Conservation (phyloP, 441 rosid genomes). For the Brassica hybrid region DNA sequence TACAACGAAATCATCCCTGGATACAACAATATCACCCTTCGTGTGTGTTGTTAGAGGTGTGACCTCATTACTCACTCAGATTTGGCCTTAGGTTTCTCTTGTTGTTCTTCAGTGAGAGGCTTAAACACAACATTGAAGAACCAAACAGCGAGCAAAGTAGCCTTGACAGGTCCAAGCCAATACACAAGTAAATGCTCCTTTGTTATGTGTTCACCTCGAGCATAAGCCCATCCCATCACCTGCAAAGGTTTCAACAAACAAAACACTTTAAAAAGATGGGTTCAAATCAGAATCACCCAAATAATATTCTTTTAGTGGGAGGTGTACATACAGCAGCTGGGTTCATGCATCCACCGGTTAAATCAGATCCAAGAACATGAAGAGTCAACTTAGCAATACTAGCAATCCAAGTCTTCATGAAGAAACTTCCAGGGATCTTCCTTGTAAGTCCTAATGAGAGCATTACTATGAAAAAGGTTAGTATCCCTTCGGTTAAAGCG, state of each 20-base stretch:
- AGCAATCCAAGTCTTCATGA: conserved; percentile 85
- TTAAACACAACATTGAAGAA: conserved; percentile 61
- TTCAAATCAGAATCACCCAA: not conserved
- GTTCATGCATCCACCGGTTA: conserved; percentile 95
- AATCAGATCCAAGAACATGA: conserved; percentile 88
- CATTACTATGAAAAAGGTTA: conserved; percentile 65
- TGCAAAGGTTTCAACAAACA: conserved; percentile 35
- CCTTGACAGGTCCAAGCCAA: conserved; percentile 92
- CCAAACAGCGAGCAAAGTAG: conserved; percentile 83
- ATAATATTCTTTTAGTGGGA: conserved; percentile 2
- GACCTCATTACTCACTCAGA: conserved; percentile 50
- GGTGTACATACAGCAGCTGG: conserved; percentile 69
- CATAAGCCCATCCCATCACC: conserved; percentile 99
- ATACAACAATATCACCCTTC: not conserved
- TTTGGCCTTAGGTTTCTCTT: conserved; percentile 56
- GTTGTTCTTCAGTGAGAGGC: conserved; percentile 52
- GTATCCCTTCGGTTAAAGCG: conserved; percentile 84
- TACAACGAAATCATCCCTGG: conserved; percentile 2
- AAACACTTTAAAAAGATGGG: not conserved
- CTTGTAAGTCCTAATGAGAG: conserved; percentile 69
- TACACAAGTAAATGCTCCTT: conserved; percentile 89
- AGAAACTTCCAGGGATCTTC: conserved; percentile 82
- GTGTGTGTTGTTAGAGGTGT: not conserved
- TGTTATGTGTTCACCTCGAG: conserved; percentile 85
- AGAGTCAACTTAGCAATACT: conserved; percentile 85